Conservation (phyloP, 2,329 filamentous ascomycete species). For the Beauveria bassiana region DNA sequence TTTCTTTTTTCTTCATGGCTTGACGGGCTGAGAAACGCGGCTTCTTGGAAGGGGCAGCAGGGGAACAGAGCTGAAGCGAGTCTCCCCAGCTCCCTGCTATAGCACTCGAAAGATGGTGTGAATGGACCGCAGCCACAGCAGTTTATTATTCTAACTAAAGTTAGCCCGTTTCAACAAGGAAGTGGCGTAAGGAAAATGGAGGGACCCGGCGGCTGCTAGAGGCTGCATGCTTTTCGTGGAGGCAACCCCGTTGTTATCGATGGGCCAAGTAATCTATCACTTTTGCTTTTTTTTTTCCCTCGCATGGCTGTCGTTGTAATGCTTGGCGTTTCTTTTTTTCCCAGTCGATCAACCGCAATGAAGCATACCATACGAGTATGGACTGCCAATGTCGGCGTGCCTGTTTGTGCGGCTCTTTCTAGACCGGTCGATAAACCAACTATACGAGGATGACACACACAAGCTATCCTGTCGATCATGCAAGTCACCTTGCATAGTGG, state of each 20-base stretch:
- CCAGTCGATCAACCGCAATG: background rate
- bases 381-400: background rate
- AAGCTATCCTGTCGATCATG: conserved; percentile 3
- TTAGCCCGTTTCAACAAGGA: background rate
- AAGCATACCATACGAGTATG: background rate
- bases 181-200: background rate
- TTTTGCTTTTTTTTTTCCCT: conserved; percentile 6
- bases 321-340: background rate
- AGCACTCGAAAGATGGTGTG: conserved; percentile 5
- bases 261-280: background rate
- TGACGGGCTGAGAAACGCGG: background rate
- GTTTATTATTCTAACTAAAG: background rate
- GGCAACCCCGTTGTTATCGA: background rate
- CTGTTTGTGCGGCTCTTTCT: conserved; percentile 1
- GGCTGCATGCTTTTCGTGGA: background rate
- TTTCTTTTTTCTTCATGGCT: background rate
- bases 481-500: conserved; percentile 5
- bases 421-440: background rate
- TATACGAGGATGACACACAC: background rate
- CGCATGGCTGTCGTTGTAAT: background rate
- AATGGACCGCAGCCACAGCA: conserved; percentile 11
- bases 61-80: background rate
- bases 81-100: conserved; percentile 5
- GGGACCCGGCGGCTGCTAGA: background rate
- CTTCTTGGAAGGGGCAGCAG: background rate